Evolutionary conservation across 495 filamentous ascomycete species (phyloP).

Genomic region (Trichoderma reesei): DNA sequence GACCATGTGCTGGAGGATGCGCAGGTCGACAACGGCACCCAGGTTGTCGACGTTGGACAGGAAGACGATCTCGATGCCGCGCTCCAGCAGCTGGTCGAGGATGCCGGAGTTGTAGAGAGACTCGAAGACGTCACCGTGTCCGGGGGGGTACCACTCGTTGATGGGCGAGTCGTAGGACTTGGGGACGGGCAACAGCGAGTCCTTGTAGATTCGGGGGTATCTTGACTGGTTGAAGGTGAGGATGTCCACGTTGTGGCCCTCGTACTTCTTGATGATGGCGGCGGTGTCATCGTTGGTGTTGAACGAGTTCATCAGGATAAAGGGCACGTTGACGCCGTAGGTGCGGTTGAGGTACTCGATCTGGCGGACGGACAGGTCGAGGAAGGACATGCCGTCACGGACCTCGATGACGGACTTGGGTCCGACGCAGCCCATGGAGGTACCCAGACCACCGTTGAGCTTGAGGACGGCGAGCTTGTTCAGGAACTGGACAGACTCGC

Average conservation of each 20-base stretch:
- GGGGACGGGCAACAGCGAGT: constrained; percentile 92
- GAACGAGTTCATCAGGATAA: constrained; percentile 99
- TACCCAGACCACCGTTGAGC: constrained; percentile 98
- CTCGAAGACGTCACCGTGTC: constrained; percentile 99
- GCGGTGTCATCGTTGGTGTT: constrained; percentile 98
- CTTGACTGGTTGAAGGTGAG: constrained; percentile 99
- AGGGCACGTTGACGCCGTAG: constrained; percentile 93
- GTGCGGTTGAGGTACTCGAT: constrained; percentile 99
- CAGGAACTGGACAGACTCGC: constrained; percentile 83
- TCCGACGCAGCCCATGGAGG: constrained; percentile 98
- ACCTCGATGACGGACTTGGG: constrained; percentile 99
- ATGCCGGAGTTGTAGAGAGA: constrained; percentile 99
- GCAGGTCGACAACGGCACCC: constrained; percentile 92
- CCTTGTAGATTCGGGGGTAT: constrained; percentile 94
- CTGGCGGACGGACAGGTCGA: constrained; percentile 96
- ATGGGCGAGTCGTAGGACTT: constrained; percentile 82
- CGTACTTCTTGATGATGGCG: constrained; percentile 99
- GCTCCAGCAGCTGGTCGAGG: constrained; percentile 87
- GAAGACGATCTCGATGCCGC: constrained; percentile 97
- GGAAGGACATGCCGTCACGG: constrained; percentile 99
- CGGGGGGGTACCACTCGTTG: constrained; percentile 97
- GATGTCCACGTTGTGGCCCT: constrained; percentile 98
- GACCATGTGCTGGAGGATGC: constrained; percentile 98
- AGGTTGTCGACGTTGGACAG: constrained; percentile 98
- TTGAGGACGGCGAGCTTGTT: constrained; percentile 98